Base-by-base conservation (phyloP, 768 basidiomycete genomes). In the Coprinopsis marcescibilis region DNA sequence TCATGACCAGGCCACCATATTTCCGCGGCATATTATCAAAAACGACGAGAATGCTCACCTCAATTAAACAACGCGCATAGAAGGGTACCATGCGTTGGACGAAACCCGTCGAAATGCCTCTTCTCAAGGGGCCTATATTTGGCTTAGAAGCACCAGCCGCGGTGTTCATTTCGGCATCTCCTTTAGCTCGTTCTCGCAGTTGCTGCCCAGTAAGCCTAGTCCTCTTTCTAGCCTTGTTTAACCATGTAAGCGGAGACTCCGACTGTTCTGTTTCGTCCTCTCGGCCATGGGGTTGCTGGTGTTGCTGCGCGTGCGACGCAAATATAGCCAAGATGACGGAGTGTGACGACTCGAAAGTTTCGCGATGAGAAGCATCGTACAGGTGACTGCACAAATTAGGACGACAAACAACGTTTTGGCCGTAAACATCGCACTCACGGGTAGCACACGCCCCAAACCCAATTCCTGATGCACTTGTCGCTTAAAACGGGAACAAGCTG, bases 291-390 rank as follows among this genome's bases (percentile, higher is more conserved):
- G n/a, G 49, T 40, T 51, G 39, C 43, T 59, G 58, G 15, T 64
- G 59, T 15, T 57, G 60, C 33, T 60, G 64, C 51, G 77, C 72
- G 0, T 76, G 72, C 23, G 78, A 71, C 8, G 84, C 75, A 57
- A 90, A 83, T 32, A 89, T 70, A 3, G 89, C 74, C 12, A 94
- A 68, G 27, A 93, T 65, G 21, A 88, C 86, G 7, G 90, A 92
- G 60, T 93, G 91, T 1, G 89, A 81, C 0, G 88, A 85, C 60
- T 94, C 90, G 55, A 81, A 93, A n/a, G 80, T 80, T 52, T 91
- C 85, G 26, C 85, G 79, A 52, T 87, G 70, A 4, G 66, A 60
- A 13, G 79, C 54, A 47, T 81, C 73, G 44, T 67, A 71, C 23
- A 90, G 69, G 58, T 84, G 76, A 14, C 88, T 89, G 54, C 30